phyloP scores from a whole-genome alignment of 2,329 filamentous ascomycete genomes.

The Diplodia scrobiculata region DNA sequence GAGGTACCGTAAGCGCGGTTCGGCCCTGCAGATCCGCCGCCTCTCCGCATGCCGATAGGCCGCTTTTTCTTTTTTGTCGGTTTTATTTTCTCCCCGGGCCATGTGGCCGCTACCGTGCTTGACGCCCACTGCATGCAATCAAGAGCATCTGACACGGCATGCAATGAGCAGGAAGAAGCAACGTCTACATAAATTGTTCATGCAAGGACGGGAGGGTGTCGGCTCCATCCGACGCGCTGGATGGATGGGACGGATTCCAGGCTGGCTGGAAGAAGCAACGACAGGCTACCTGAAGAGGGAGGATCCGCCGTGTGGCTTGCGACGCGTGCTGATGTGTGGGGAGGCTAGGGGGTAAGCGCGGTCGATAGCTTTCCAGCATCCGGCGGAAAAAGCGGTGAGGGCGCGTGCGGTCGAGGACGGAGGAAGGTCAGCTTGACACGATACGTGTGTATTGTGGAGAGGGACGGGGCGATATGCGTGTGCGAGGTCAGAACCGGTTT shows the following conservation, averaged over 20 bases:
- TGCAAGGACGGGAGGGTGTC: conserved; percentile 13
- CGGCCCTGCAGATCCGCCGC: conserved; percentile 22
- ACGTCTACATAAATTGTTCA: neutral
- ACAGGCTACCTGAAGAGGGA: neutral
- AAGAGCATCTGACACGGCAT: neutral
- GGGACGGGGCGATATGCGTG: neutral
- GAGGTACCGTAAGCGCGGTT: conserved; percentile 16
- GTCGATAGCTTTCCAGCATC: neutral
- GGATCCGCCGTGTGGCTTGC: neutral
- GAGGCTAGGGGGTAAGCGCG: neutral
- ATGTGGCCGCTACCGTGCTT: neutral
- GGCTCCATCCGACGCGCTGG: neutral
- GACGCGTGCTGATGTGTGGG: neutral
- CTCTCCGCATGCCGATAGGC: neutral
- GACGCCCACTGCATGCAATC: neutral
- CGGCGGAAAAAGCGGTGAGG: conserved; percentile 17
- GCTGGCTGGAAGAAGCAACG: conserved; percentile 1
- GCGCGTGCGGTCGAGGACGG: neutral
- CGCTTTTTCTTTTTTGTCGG: neutral
- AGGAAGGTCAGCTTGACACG: conserved; percentile 3
- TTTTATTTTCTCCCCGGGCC: neutral
- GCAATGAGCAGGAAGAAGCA: neutral
- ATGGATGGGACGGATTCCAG: neutral
- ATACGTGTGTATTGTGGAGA: neutral
- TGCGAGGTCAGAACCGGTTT: conserved; percentile 18